A percentile compares a stretch with the other conserved stretches of the same genome.
Conservation (phyloP, 1,284 basidiomycete species). For the Kwoniella shivajii region DNA sequence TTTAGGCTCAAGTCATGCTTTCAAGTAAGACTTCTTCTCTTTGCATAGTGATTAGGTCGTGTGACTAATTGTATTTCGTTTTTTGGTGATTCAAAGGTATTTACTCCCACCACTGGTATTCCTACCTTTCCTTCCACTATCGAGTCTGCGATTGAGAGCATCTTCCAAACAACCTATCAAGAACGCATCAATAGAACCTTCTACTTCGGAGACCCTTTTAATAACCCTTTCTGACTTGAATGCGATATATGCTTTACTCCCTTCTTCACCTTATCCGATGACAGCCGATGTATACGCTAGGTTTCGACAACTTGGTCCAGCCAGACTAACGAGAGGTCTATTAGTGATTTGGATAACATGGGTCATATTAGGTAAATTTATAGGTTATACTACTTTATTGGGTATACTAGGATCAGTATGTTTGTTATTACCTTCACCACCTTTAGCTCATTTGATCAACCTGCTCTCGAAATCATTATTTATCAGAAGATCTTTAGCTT, state of each 20-base stretch:
- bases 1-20: conserved; percentile 61
- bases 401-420: conserved; percentile 46
- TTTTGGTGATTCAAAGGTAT: conserved; percentile 40
- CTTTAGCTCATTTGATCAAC: conserved; percentile 39
- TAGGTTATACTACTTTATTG: conserved; percentile 40
- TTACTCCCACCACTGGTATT: conserved; percentile 50
- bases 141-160: conserved; percentile 56
- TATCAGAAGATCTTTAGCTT: conserved; percentile 38
- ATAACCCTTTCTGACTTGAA: conserved; percentile 51
- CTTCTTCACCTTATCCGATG: conserved; percentile 38
- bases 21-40: conserved; percentile 59
- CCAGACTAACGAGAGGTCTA: conserved; percentile 43
- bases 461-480: conserved; percentile 45
- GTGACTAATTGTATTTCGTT: conserved; percentile 2
- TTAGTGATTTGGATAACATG: conserved; percentile 50
- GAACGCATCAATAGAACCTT: conserved; percentile 50
- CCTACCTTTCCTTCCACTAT: conserved; percentile 37
- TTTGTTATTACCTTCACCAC: conserved; percentile 50
- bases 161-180: conserved; percentile 34
- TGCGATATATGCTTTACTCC: conserved; percentile 48
- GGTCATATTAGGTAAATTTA: conserved; percentile 37
- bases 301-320: conserved; percentile 38
- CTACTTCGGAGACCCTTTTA: conserved; percentile 66
- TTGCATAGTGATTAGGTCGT: background rate
- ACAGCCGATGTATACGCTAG: conserved; percentile 32